Evolutionary conservation across 495 filamentous ascomycete genomes (phyloP), one percentile per base, ranked within the genome.

Genomic region (Collariella sp.): DNA sequence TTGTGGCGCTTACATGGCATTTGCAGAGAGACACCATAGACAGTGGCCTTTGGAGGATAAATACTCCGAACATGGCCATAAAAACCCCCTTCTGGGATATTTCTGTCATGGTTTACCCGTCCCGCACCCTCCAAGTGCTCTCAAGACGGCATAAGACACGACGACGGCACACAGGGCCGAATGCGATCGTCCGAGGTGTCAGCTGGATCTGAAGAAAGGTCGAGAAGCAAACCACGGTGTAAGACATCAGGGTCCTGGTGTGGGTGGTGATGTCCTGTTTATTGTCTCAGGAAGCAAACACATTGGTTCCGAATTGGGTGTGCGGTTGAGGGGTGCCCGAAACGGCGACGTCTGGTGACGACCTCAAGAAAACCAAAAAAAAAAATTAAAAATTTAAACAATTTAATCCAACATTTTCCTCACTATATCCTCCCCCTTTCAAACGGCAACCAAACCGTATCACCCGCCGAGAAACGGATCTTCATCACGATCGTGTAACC

Each of bases 181-280:
- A 52, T 52, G 38, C 49, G 47, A 22, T 43, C 38, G n/a, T 39
- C 26, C 22, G 23, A 22, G n/a, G 39, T 43, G 49, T 52, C 49
- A 52, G 49, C 49, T 52, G 49, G 36, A 38, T 0, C 38, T 34
- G 19, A 52, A 15, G 18, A 52, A 34, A 34, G 39, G 39, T 12
- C 18, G 24, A 20, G 36, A 38, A 42, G 49, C 49, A 43, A 52
- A 52, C 49, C 49, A 52, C 49, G 49, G 40, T 34, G 49, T 42
- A 38, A 50, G 48, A 50, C 48, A 52, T 43, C 49, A 34, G 39
- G 26, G 49, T 43, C 49, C 35, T 22, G 49, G 9, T 40, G 49
- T 34, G 38, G 35, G 26, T 20, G 39, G 49, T 52, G 49, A 43
- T 18, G 18, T 15, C 5, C 26, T 15, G 22, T 15, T 34, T 26